Evolutionary conservation across 306 rosid genomes (phyloP), one percentile per base, ranked within the genome.

Genomic region (Acmispon strigosus): DNA sequence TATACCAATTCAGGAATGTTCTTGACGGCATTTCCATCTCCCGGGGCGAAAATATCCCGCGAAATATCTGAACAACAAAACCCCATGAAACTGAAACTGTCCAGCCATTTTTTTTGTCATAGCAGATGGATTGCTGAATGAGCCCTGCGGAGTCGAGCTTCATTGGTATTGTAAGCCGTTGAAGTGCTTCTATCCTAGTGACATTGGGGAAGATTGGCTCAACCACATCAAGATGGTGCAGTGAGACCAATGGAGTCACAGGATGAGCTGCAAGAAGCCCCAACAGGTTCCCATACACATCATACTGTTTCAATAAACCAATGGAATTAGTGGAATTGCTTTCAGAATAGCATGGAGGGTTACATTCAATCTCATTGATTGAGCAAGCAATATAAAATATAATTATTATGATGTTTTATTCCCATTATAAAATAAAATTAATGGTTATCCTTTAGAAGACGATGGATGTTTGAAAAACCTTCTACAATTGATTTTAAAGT

Each of bases 221-320:
- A 11, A 91, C 99, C 18, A 95, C 88, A 71, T 95, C 99, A 15
- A 95, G 96, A 81, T 95, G 99, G 82, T 95, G 99, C 39, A 95
- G 81, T 3, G 99, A 86, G 44, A 95, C 99, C 59, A 95, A 81
- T 14, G 99, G 97, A 5, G 90, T 78, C 77, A 95, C 97, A 0
- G 99, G 99, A 73, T 95, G 99, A 2, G 99, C 88, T 0, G 96
- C 90, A 20, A 95, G 99, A 29, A 95, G 99, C 73, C 99, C 99
- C 4, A 95, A 86, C 34, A 95, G 70, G 84, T 89, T 91, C 66
- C 99, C 99, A 13, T 95, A 91, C 61, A 95, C 99, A 74, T 95
- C 99, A 64, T 89, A 95, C 97, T 95, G 89, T 72, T 65, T 16
- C 67, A 82, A 55, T 4, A n/a, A 73, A 80, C 8, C 57, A 69